A percentile compares a stretch with the other conserved stretches of the same genome.
These are phyloP conservation scores for Talaromyces sp. DNA, from an alignment of 2,329 filamentous ascomycete genomes.

Conservation along the genomic window DNA sequence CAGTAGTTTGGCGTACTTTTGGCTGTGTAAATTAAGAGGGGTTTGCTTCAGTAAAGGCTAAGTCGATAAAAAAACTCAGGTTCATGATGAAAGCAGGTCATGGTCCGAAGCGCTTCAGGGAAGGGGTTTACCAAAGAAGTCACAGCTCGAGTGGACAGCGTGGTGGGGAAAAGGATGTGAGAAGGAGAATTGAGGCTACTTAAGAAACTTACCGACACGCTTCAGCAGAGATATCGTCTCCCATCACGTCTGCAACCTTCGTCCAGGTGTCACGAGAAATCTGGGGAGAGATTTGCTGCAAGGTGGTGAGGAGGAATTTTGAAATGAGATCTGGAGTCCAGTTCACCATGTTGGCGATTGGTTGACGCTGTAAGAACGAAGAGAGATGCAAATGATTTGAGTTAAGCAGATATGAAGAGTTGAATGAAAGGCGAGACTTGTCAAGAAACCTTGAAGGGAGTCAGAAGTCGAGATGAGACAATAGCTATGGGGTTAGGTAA, in stretches of 20 bases:
- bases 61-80: neutral
- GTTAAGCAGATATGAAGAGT: neutral
- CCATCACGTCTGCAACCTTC: neutral
- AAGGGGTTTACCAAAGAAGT: neutral
- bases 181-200: neutral
- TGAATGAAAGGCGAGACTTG: neutral
- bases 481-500: neutral
- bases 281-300: neutral
- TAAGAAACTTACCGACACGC: constrained; percentile 7
- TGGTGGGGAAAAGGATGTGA: neutral
- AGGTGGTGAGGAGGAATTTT: neutral
- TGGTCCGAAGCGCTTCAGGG: neutral
- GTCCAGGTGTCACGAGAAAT: constrained; percentile 1
- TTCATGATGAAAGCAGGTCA: neutral
- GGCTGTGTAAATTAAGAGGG: neutral
- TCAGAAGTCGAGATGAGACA: neutral
- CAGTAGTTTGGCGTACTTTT: neutral
- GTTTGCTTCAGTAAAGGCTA: neutral
- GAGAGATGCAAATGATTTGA: neutral
- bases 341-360: neutral
- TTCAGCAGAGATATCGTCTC: neutral
- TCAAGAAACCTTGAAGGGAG: neutral
- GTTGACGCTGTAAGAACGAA: neutral
- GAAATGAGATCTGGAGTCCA: too few relatives aligned
- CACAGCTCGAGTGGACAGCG: neutral